These are phyloP conservation scores for Lactarius sanguifluus DNA, from an alignment of 768 basidiomycete genomes.

Conservation along the genomic window DNA sequence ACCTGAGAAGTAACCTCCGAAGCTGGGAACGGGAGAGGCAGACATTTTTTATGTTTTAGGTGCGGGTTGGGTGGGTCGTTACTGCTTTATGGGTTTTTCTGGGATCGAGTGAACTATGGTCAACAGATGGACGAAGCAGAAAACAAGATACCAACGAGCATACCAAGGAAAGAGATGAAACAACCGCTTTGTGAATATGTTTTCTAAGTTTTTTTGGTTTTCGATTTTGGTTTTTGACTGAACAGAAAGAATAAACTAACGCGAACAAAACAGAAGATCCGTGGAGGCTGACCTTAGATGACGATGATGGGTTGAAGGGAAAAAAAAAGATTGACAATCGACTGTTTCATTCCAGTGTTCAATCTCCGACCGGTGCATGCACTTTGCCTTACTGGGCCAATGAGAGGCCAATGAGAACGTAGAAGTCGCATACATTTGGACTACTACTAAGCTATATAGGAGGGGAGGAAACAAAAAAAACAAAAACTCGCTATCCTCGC, in stretches of 20 bases:
- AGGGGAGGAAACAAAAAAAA: constrained; percentile 10
- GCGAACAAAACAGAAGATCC: constrained; percentile 29
- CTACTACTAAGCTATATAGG: background rate
- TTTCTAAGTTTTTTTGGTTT: constrained; percentile 71
- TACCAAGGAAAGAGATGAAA: constrained; percentile 72
- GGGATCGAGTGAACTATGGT: constrained; percentile 25
- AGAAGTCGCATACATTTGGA: constrained; percentile 3
- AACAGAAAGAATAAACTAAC: constrained; percentile 17
- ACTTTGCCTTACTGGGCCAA: constrained; percentile 3
- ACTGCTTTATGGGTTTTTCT: constrained; percentile 92
- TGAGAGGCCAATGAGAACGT: background rate
- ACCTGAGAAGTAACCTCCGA: constrained; percentile 37
- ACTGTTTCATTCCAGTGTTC: constrained; percentile 32
- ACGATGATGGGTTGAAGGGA: constrained; percentile 61
- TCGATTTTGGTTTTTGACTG: constrained; percentile 48
- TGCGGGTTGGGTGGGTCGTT: constrained; percentile 66
- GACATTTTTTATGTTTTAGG: constrained; percentile 41
- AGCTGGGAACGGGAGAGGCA: constrained; percentile 37
- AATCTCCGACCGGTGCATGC: constrained; percentile 41
- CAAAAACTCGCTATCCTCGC: constrained; percentile 54
- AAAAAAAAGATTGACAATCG: constrained; percentile 32
- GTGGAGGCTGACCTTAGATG: constrained; percentile 52
- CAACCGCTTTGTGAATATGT: constrained; percentile 69
- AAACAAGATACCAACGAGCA: constrained; percentile 35
- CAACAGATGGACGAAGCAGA: constrained; percentile 27